Percentiles rank a stretch among this genome's conserved stretches.
phyloP scores from a whole-genome alignment of 1,284 basidiomycete species.

The Ceratobasidium sp. region DNA sequence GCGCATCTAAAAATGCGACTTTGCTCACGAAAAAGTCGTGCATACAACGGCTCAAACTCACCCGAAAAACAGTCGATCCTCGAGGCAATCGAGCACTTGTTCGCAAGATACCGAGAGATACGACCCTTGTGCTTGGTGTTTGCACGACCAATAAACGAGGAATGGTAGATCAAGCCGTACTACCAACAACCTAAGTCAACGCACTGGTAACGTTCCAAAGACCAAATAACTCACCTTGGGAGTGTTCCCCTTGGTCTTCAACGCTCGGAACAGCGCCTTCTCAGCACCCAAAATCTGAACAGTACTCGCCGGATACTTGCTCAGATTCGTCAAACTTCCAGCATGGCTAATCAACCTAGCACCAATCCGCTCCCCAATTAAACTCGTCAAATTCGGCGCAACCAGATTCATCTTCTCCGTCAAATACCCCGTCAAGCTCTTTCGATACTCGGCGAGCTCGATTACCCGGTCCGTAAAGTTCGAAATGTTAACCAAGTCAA shows the following conservation, averaged over 20 bases:
- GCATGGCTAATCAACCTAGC: constrained; percentile 97
- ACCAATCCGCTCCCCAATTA: constrained; percentile 95
- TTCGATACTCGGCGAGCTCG: constrained; percentile 93
- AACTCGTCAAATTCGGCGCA: constrained; percentile 93
- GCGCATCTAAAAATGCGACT: constrained; percentile 69
- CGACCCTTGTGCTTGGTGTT: constrained; percentile 97
- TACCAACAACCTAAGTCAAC: constrained; percentile 56
- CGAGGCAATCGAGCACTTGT: constrained; percentile 98
- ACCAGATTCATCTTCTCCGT: constrained; percentile 99
- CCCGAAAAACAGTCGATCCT: constrained; percentile 98
- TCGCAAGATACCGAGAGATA: constrained; percentile 97
- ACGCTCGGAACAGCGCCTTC: constrained; percentile 96
- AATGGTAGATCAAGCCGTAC: constrained; percentile 95
- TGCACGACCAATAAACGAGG: constrained; percentile 95
- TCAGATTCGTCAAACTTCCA: constrained; percentile 95
- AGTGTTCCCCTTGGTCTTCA: constrained; percentile 99
- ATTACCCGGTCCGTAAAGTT: constrained; percentile 93
- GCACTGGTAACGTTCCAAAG: constrained; percentile 24
- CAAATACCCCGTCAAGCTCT: constrained; percentile 90
- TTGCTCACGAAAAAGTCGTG: constrained; percentile 7
- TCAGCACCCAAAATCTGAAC: constrained; percentile 99
- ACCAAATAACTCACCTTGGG: constrained; percentile 78
- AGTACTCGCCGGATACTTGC: constrained; percentile 98
- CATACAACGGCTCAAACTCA: constrained; percentile 55
- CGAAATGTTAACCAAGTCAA: constrained; percentile 97